phyloP scores from a whole-genome alignment of 768 basidiomycete genomes.

The Gautieria morchelliformis region DNA sequence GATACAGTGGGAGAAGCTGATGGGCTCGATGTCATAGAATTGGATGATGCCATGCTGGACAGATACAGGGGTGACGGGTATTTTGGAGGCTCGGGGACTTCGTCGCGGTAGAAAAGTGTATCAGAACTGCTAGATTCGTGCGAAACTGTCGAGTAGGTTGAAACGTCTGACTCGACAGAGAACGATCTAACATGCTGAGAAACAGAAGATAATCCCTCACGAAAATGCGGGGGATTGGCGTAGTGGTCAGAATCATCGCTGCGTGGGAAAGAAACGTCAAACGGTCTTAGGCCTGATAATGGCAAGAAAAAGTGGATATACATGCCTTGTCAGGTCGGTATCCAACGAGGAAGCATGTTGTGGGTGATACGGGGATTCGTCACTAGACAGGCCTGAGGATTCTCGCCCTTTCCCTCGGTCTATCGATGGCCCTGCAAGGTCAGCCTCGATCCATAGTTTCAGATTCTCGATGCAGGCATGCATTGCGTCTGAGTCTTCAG shows the following conservation, averaged over 20 bases:
- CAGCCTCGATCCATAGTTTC: constrained; percentile 64
- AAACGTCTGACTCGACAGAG: constrained; percentile 51
- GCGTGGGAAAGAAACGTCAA: neutral
- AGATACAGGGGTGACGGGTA: neutral
- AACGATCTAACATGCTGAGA: constrained; percentile 43
- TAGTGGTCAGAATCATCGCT: constrained; percentile 34
- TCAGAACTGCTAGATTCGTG: constrained; percentile 7
- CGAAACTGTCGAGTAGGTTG: constrained; percentile 31
- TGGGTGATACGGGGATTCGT: neutral
- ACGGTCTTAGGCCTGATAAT: neutral
- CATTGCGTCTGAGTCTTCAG: constrained; percentile 41
- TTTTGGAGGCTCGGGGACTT: neutral
- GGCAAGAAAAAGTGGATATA: neutral
- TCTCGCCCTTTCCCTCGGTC: neutral
- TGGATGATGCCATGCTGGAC: neutral
- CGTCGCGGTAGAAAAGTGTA: neutral
- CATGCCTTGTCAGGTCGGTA: constrained; percentile 2
- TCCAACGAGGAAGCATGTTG: neutral
- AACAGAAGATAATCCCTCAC: neutral
- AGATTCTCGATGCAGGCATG: constrained; percentile 64
- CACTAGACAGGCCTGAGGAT: neutral
- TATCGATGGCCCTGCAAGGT: neutral
- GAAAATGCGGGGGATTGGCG: constrained; percentile 6
- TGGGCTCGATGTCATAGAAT: neutral
- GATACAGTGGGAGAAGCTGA: constrained; percentile 16